Conservation (phyloP, 2,329 filamentous ascomycete genomes). For the Hypocrella siamensis region DNA sequence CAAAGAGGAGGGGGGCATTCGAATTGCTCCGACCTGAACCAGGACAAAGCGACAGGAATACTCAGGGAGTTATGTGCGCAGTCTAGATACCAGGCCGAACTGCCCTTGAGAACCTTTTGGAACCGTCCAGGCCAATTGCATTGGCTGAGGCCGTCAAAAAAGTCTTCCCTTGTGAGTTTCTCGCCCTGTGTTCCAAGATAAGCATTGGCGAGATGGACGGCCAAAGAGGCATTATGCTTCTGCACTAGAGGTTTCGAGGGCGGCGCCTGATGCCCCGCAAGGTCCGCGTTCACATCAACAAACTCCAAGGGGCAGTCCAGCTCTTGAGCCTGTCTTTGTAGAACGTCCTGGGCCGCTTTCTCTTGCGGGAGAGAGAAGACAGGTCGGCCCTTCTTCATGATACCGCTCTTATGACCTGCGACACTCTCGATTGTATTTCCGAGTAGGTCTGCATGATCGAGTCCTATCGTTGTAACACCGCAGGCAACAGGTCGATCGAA, state of each 20-base stretch:
- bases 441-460: constrained; percentile 1
- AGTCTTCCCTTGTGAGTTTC: background rate
- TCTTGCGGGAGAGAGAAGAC: background rate
- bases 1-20: background rate
- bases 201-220: background rate
- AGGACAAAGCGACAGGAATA: background rate
- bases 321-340: background rate
- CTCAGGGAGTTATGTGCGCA: background rate
- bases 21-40: constrained; percentile 1
- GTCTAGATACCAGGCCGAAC: background rate
- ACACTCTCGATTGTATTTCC: background rate
- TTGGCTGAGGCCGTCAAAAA: background rate
- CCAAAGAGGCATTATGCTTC: background rate
- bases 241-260: background rate
- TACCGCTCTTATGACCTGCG: background rate
- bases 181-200: background rate
- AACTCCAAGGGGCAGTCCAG: constrained; percentile 1
- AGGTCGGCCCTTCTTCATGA: constrained; percentile 1
- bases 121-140: background rate
- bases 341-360: background rate
- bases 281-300: background rate
- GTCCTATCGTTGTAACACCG: background rate
- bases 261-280: background rate
- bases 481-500: constrained; percentile 1
- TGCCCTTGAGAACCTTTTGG: background rate